A percentile compares a stretch with the other conserved stretches of the same genome.
Evolutionary conservation across 2,329 filamentous ascomycete genomes (phyloP).

Genomic region (Fusarium protoensiforme): DNA sequence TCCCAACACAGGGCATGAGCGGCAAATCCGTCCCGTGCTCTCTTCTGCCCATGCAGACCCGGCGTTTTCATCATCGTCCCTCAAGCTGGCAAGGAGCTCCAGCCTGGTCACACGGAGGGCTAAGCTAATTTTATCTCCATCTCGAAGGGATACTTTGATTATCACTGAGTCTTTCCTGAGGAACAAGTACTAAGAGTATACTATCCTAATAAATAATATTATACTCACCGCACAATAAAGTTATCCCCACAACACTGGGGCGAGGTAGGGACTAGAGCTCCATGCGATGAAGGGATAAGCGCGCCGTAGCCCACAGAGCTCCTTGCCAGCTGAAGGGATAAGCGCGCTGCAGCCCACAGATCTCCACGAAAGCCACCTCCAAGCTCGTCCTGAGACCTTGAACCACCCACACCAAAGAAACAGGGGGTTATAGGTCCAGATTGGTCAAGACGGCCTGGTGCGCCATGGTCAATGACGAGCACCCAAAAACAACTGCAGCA

Average conservation of each 20-base stretch:
- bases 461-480: background rate
- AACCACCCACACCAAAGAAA: background rate
- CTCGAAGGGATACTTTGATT: too few species aligned
- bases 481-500: background rate
- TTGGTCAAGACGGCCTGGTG: background rate
- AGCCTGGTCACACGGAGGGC: too few species aligned
- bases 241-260: too few species aligned
- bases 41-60: background rate
- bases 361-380: background rate
- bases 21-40: background rate
- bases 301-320: too few species aligned
- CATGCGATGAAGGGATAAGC: too few species aligned
- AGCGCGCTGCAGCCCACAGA: background rate
- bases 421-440: background rate
- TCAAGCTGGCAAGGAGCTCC: too few species aligned
- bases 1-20: background rate
- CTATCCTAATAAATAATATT: too few species aligned
- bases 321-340: background rate
- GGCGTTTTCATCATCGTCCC: background rate
- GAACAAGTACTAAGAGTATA: too few species aligned
- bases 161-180: too few species aligned
- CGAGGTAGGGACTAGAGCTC: too few species aligned
- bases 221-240: too few species aligned
- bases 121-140: too few species aligned
- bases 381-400: background rate